phyloP scores from a whole-genome alignment of 148 eudicot species.

The Chenopodium album region DNA sequence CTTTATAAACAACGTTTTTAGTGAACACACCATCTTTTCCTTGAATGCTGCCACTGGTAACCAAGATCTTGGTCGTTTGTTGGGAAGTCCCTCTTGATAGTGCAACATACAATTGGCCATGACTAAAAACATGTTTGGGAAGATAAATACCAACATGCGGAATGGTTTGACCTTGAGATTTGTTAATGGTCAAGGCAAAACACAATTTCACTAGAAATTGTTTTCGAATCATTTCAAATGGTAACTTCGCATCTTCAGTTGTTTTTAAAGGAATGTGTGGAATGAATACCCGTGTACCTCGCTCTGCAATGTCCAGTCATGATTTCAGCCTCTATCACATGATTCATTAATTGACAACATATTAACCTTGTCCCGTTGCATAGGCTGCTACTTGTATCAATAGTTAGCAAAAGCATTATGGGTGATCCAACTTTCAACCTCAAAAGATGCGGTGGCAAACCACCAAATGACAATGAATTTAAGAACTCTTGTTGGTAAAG shows the following conservation, averaged over 20 bases:
- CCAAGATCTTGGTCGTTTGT: background rate
- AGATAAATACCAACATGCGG: background rate
- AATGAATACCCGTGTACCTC: background rate
- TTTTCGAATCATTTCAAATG: background rate
- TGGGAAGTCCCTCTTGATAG: no score
- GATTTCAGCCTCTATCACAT: background rate
- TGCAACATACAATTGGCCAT: no score
- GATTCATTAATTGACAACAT: background rate
- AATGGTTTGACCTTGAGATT: background rate
- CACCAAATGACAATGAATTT: conserved; percentile 1
- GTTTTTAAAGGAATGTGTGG: background rate
- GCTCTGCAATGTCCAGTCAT: conserved; percentile 3
- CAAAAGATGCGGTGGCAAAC: background rate
- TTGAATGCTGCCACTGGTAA: background rate
- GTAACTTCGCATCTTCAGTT: background rate
- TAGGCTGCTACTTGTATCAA: background rate
- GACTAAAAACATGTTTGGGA: no score
- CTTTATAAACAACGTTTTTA: background rate
- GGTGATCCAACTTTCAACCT: background rate
- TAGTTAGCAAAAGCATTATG: background rate
- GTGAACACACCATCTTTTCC: background rate
- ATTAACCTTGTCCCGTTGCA: background rate
- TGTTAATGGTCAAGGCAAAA: background rate
- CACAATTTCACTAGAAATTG: background rate
- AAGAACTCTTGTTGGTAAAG: background rate